Conservation (phyloP, 2,329 filamentous ascomycete genomes). For the Neofusicoccum umdonicola region DNA sequence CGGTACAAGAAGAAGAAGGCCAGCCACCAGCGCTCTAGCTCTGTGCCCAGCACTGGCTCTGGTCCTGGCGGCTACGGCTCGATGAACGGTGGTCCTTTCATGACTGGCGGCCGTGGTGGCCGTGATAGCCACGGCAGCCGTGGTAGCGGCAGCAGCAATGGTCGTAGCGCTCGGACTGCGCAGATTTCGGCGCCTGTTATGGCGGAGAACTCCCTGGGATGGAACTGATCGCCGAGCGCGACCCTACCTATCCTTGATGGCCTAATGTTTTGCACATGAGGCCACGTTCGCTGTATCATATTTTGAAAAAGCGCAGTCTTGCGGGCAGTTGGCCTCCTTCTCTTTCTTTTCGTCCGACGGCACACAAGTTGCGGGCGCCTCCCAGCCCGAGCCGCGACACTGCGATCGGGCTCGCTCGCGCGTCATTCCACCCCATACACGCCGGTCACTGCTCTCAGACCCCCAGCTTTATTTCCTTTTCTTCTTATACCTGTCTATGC, state of each 20-base stretch:
- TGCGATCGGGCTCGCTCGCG: slow-evolving; percentile 20
- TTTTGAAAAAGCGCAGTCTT: slow-evolving; percentile 17
- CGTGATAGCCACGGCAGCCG: slow-evolving; percentile 37
- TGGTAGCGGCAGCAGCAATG: slow-evolving; percentile 63
- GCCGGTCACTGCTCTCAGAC: slow-evolving; percentile 15
- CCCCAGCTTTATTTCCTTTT: slow-evolving; percentile 25
- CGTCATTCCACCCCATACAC: slow-evolving; percentile 17
- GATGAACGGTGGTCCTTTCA: slow-evolving; percentile 47
- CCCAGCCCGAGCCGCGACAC: neutral
- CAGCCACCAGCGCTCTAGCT: slow-evolving; percentile 73
- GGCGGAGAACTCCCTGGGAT: slow-evolving; percentile 91
- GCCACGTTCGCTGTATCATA: slow-evolving; percentile 33
- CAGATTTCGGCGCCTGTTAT: slow-evolving; percentile 88
- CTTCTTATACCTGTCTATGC: slow-evolving; percentile 38
- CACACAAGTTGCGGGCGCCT: neutral
- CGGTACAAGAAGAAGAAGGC: slow-evolving; percentile 85
- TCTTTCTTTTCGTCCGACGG: slow-evolving; percentile 8
- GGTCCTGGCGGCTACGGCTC: slow-evolving; percentile 46
- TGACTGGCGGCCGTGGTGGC: slow-evolving; percentile 42
- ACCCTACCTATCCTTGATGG: slow-evolving; percentile 1
- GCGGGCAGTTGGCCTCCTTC: slow-evolving; percentile 13
- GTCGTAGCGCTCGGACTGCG: slow-evolving; percentile 62
- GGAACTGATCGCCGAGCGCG: slow-evolving; percentile 64
- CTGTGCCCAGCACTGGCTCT: slow-evolving; percentile 66
- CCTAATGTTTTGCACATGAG: slow-evolving; percentile 18